Evolutionary conservation across 78 protist genomes (phyloP), one percentile per base, ranked within the genome.

Genomic region (Guillardia theta): DNA sequence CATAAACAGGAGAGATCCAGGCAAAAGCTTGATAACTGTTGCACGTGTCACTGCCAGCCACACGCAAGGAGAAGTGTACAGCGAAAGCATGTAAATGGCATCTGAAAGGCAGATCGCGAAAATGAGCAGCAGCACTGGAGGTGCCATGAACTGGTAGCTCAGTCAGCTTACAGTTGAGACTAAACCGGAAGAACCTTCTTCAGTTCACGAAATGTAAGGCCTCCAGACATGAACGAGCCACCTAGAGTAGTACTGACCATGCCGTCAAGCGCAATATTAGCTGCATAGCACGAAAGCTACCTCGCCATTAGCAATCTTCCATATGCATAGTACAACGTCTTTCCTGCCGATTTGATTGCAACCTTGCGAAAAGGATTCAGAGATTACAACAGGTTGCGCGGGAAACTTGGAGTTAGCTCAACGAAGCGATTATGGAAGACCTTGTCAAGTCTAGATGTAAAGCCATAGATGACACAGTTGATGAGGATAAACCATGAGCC

Each of bases 381-480:
- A 1, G 6, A 30, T 27, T 3, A 6, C 1, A 8, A 6, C 27
- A 30, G 70, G 70, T 27, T 24, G 70, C 39, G 2, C 2, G 70
- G 70, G 70, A 6, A 30, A 30, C 4, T 1, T 0, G 70, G 70
- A 50, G 58, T 10, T 15, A 50, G 15, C 30, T 19, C 30, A 15
- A 50, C 58, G 10, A 15, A 50, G 30, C 30, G 58, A 50, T 50
- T 10, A 19, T 15, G 58, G 58, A 50, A 50, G 8, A 70, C 87
- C 90, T 78, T 78, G 8, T 78, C 90, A n/a, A 78, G 10, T n/a
- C 90, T 46, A 36, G 48, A 41, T 10, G 90, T 78, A 30, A 78
- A 78, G 50, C 90, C 90, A 30, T 78, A 78, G 90, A 78, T 78
- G 90, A 78, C 90, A 8, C 90, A 78, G 90, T 78, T 78, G 50